Evolutionary conservation across 2,329 filamentous ascomycete species (phyloP).

Genomic region (Paraphoma chrysanthemicola): DNA sequence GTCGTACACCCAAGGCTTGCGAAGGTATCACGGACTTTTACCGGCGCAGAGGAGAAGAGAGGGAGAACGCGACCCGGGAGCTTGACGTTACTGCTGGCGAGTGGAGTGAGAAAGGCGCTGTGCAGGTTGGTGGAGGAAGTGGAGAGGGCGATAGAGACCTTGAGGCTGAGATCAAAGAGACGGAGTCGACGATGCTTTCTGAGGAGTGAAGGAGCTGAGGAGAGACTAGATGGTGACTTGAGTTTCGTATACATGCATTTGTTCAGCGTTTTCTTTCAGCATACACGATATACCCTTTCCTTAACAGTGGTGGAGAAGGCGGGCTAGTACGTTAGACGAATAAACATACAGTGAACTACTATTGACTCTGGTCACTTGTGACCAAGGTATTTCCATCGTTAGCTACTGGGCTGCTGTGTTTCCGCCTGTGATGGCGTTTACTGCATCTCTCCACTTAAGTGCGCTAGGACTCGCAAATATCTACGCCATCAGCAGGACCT

Average conservation of each 20-base stretch:
- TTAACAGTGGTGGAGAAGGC: neutral
- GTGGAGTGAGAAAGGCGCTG: constrained; percentile 36
- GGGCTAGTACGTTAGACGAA: neutral
- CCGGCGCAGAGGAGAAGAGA: constrained; percentile 12
- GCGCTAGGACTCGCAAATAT: no score
- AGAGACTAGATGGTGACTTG: neutral
- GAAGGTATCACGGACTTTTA: constrained; percentile 52
- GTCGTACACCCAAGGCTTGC: constrained; percentile 70
- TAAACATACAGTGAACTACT: neutral
- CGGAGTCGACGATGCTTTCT: neutral
- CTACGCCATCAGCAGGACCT: no score
- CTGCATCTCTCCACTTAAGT: no score
- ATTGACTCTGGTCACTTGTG: no score
- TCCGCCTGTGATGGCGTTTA: no score
- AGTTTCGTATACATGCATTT: neutral
- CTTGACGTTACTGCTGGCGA: constrained; percentile 40
- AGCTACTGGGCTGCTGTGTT: no score
- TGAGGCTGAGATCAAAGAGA: constrained; percentile 16
- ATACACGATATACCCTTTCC: constrained; percentile 2
- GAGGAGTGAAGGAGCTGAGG: neutral
- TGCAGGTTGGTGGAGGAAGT: constrained; percentile 35
- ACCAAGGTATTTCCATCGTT: no score
- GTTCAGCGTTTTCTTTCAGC: neutral
- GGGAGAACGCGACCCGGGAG: constrained; percentile 25
- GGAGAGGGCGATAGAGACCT: constrained; percentile 31